Base-by-base conservation (phyloP, 1,284 basidiomycete genomes). In the Rhodotorula sp. region DNA sequence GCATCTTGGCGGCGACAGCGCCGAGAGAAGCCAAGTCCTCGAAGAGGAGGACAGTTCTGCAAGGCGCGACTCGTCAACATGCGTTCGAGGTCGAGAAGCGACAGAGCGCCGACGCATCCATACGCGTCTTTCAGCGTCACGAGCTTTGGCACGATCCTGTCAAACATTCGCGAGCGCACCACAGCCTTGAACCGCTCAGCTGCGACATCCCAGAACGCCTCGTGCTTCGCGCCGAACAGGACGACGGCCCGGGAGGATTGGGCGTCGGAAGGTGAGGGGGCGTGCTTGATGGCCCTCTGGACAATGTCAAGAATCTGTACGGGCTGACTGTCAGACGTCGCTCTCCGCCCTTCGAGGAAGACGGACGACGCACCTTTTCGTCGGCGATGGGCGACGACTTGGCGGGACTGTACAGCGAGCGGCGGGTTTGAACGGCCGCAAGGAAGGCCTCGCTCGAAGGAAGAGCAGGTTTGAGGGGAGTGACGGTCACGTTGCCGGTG, bases 21-120 rank as follows among this genome's bases (percentile, higher is more conserved):
- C 78, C 66, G 53, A 78, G 62, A 34, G 70, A 70, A 9, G 44
- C 49, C 32, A 70, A 52, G 75, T 82, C 81, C 62, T 82, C 81
- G 70, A 81, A 84, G 77, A 84, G 82, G 56, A 83, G 70, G 52
- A 84, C 79, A 15, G 84, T 83, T 36, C 71, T 64, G 32, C 13
- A 6, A 17, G 9, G 11, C 6, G 6, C 7, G 3, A 8, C 24
- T 47, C 27, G 62, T 51, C 44, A 48, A 32, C 22, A 29, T 24
- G 22, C 34, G 51, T 3, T 4, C 24, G 32, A 20, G 19, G 6
- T 20, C 13, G 30, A 7, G 13, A 24, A 34, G 36, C 51, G 36
- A 36, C n/a, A n/a, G 32, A 2, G 20, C 22, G 24, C 51, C 30
- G 13, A 48, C 68, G 53, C 57, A 67, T 65, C 82, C 84, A 68